These are phyloP conservation scores for Mycena amicta DNA, from an alignment of 768 basidiomycete species.

Conservation along the genomic window DNA sequence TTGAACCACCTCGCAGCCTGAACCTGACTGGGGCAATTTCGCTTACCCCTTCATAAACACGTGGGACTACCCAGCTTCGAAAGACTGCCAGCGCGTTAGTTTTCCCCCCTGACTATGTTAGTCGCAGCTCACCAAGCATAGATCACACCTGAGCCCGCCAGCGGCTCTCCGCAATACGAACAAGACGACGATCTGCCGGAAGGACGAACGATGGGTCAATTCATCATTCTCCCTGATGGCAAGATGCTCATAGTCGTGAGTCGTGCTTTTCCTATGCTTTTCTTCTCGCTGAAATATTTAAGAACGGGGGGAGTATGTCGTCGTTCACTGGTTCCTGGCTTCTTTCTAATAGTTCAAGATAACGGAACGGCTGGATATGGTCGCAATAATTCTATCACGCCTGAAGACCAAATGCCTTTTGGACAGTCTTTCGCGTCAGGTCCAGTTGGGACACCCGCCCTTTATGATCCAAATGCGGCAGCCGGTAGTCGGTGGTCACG, in stretches of 20 bases:
- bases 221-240: conserved; percentile 80
- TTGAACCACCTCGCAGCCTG: conserved; percentile 33
- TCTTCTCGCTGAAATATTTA: too few species aligned
- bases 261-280: not conserved
- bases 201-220: conserved; percentile 91
- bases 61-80: conserved; percentile 67
- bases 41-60: conserved; percentile 72
- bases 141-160: conserved; percentile 83
- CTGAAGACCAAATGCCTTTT: conserved; percentile 57
- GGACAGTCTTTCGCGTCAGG: conserved; percentile 77
- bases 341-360: too few species aligned
- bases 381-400: conserved; percentile 39
- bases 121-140: not conserved
- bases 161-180: conserved; percentile 64
- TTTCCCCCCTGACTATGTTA: not conserved
- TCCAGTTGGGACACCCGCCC: conserved; percentile 76
- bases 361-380: conserved; percentile 90
- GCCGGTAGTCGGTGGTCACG: conserved; percentile 77
- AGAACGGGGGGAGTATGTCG: too few species aligned
- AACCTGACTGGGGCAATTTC: conserved; percentile 76
- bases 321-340: not conserved
- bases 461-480: conserved; percentile 79
- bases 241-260: conserved; percentile 77
- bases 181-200: conserved; percentile 78
- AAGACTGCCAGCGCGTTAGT: conserved; percentile 63